Evolutionary conservation across 768 basidiomycete species (phyloP), one percentile per base, ranked within the genome.

Genomic region (Amanita exitialis): DNA sequence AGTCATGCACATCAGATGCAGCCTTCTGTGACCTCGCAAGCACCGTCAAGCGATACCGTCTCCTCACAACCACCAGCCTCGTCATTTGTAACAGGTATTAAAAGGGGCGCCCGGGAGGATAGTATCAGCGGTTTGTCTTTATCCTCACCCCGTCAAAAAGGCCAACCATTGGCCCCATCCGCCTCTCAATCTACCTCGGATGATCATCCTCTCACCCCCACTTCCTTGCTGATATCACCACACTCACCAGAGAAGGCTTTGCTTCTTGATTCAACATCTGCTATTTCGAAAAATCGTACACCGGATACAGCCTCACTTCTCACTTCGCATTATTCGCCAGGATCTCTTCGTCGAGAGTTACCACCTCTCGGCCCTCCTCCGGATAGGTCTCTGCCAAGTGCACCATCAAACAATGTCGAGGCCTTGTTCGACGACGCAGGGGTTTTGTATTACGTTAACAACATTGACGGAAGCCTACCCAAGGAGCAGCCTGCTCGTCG

Each of bases 371-470:
- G 59, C 25, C 48, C 60, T 6, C 52, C 58, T 8, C 44, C 60
- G 2, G 39, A 54, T 35, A 34, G 55, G 2, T 41, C 54, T n/a
- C 36, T 55, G 23, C 39, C 53, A 25, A 46, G 55, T 34, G 52
- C 53, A 21, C 55, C 57, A 20, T 57, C 54, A 8, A 60, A 63
- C 36, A 68, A 69, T 35, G 64, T 64, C 5, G 53, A 53, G 55
- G 63, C 69, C 64, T 62, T 83, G 32, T 54, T 61, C 35, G 62
- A 62, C 49, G 82, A 84, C 59, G 79, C 79, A 9, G 79, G 80
- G 21, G 81, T 83, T 10, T 62, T 86, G 38, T 86, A 77, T 65
- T 85, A 80, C 61, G 82, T 87, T 78, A 78, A 79, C 53, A 76
- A 85, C 55, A 63, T 75, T 45, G 72, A 49, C 3, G 39, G 38